Base-by-base conservation (phyloP, 768 basidiomycete species). In the Cystobasidium ongulense region DNA sequence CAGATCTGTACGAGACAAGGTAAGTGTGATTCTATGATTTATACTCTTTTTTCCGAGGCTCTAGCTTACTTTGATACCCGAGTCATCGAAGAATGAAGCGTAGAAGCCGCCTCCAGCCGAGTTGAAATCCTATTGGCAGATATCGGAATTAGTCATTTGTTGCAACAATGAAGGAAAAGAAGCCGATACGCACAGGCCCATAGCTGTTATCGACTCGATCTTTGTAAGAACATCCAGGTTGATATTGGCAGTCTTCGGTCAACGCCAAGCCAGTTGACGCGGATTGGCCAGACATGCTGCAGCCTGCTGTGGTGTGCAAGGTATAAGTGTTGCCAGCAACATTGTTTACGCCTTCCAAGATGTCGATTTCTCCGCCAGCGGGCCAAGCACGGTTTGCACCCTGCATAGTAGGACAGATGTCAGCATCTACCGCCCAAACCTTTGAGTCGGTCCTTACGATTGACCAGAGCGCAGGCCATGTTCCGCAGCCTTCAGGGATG, bases 291-390 rank as follows among this genome's bases (percentile, higher is more conserved):
- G 50, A 38, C 29, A 59, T 29, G 27, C 15, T 27, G 54, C 68
- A 71, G 33, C 68, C 68, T 17, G 50, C 54, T 3, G 39, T 43
- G 31, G 68, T 71, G 43, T 71, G 68, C 8, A 71, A 53, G 18
- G 68, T 71, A 29, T 71, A 71, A 17, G 89, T 88, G 75, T 88
- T 90, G 67, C 83, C 82, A 1, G 84, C 83, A 46, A 85, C 85
- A 61, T 84, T 79, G 80, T 93, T 92, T 75, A 92, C 87, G 41
- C 87, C 88, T 80, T 92, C 91, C 72, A 92, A 86, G 10, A 88
- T 89, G 80, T 92, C 91, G 75, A 89, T 88, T 78, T 90, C 88
- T 21, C 77, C 77, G 8, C 75, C 76, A 0, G 50, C 35, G 0
- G 77, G 77, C 77, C 77, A 78, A 36, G 68, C 50, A 27, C 53